Evolutionary conservation across 306 rosid species (phyloP), one percentile per base, ranked within the genome.

Genomic region (Lathyrus aphaca): DNA sequence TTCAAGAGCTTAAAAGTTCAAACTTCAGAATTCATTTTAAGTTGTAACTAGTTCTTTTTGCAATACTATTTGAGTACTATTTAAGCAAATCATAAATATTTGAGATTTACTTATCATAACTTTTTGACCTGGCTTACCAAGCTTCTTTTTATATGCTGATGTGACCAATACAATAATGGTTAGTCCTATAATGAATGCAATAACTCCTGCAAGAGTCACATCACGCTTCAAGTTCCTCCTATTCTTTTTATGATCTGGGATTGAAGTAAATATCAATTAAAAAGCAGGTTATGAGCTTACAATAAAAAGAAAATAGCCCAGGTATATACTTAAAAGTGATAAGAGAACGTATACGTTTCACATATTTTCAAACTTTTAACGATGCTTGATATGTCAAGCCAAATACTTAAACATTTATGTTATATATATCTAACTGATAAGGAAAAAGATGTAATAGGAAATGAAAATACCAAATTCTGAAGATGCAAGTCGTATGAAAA

Each of bases 181-280:
- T 10, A 53, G 59, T 53, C 59, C 59, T 5, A 48, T 48, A 32
- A 48, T 11, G n/a, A 64, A 25, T 64, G 56, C n/a, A 19, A 64
- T n/a, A 48, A 66, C 14, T 32, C 71, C 71, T 15, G 30, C 59
- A 5, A 66, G 0, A 50, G 6, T 67, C 46, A 61, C 37, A 9
- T 35, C 49, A 67, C 12, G 48, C 72, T 67, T 32, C 61, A 35
- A 49, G 48, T 67, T 49, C 46, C 5, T 67, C 13, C 5, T 50
- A 32, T 17, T 49, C 46, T 42, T 67, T 32, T 11, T 67, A 19
- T 7, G 48, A 67, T 49, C 72, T 67, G 72, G 35, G 32, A 2
- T 48, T 16, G 15, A 29, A 25, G 29, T 44, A 29, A n/a, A 23
- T 23, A 10, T 16, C 23, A 48, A 19, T 48, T 10, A 65, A 45